A percentile compares a stretch with the other conserved stretches of the same genome.
phyloP scores from a whole-genome alignment of 192 early-diverging fungal genomes.

The Diversispora epigaea region DNA sequence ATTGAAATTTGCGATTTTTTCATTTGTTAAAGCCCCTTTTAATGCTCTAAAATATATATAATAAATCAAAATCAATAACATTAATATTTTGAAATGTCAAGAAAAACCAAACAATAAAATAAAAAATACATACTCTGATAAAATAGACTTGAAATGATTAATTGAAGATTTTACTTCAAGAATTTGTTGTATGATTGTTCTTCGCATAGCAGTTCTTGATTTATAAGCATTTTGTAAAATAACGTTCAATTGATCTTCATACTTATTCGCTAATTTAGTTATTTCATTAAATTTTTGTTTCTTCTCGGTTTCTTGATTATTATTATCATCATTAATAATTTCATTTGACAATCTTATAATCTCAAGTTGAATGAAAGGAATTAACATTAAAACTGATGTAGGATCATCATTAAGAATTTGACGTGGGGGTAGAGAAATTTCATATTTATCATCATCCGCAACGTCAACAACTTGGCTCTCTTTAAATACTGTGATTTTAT shows the following conservation, averaged over 20 bases:
- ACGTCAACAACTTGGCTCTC: neutral
- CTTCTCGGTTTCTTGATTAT: neutral
- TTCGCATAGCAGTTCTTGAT: conserved; percentile 1
- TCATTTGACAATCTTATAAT: conserved; percentile 25
- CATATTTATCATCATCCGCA: neutral
- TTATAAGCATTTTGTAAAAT: conserved; percentile 24
- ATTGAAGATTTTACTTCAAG: neutral
- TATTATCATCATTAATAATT: conserved; percentile 5
- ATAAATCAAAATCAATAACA: too few species aligned
- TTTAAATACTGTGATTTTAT: conserved; percentile 6
- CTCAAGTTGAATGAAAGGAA: conserved; percentile 28
- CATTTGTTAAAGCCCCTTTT: conserved; percentile 41
- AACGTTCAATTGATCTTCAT: conserved; percentile 26
- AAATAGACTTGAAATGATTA: conserved; percentile 16
- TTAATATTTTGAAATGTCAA: neutral
- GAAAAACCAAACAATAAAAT: neutral
- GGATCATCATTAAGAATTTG: conserved; percentile 1
- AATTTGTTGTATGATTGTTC: conserved; percentile 20
- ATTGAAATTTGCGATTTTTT: conserved; percentile 43
- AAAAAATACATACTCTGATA: conserved; percentile 25
- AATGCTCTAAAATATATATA: neutral
- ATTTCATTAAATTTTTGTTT: conserved; percentile 12
- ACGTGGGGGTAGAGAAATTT: neutral
- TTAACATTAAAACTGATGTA: neutral
- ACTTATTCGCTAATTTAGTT: neutral